Conservation (phyloP, 176 grass and related monocot genomes). For the Carex pumila region DNA sequence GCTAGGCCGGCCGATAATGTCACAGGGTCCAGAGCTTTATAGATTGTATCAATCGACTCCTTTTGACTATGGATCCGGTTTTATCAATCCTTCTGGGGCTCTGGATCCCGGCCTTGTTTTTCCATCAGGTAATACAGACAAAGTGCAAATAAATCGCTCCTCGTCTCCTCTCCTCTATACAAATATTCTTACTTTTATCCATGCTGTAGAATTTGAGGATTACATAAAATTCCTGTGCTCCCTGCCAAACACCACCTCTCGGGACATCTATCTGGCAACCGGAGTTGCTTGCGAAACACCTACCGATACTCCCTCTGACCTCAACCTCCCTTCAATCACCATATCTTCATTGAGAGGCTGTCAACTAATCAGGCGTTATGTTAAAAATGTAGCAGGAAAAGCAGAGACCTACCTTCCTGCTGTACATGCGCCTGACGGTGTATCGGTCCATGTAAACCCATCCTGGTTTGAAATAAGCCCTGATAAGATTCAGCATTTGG, state of each 20-base stretch:
- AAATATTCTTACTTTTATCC: neutral
- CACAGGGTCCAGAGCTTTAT: slow-evolving; percentile 26
- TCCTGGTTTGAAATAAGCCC: slow-evolving; percentile 39
- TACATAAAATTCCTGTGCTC: slow-evolving; percentile 48
- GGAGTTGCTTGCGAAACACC: slow-evolving; percentile 16
- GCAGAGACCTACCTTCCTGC: slow-evolving; percentile 44
- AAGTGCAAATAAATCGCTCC: neutral
- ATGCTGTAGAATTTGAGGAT: slow-evolving; percentile 23
- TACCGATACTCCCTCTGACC: slow-evolving; percentile 21
- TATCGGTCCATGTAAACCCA: slow-evolving; percentile 26
- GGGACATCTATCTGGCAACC: slow-evolving; percentile 15
- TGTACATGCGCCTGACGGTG: slow-evolving; percentile 20
- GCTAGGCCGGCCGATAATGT: slow-evolving; percentile 20
- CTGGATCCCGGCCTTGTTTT: slow-evolving; percentile 48
- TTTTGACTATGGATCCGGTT: slow-evolving; percentile 41
- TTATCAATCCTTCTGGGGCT: slow-evolving; percentile 33
- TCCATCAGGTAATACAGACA: slow-evolving; percentile 26
- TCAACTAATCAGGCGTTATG: slow-evolving; percentile 20
- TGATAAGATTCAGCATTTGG: slow-evolving; percentile 26
- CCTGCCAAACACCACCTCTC: slow-evolving; percentile 20
- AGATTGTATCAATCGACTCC: slow-evolving; percentile 33
- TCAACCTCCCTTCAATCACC: slow-evolving; percentile 58
- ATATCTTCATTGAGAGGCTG: slow-evolving; percentile 32
- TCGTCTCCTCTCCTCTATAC: neutral
- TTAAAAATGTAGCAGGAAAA: slow-evolving; percentile 31